A percentile compares a stretch with the other conserved stretches of the same genome.
phyloP scores from a whole-genome alignment of 768 basidiomycete genomes.

The Xanthoconium purpureum region DNA sequence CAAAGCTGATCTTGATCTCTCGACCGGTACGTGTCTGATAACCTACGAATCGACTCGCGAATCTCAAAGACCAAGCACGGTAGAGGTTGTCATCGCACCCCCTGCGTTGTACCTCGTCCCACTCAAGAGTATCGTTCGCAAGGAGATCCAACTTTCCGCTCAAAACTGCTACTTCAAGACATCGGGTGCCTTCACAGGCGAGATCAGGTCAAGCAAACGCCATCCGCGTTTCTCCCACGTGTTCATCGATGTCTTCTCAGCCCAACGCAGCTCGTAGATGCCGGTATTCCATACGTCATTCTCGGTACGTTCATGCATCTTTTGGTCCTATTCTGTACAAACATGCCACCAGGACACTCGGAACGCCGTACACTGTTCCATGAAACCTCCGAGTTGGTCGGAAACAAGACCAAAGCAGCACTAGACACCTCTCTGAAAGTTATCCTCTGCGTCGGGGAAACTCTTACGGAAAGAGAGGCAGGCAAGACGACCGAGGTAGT shows the following conservation, averaged over 20 bases:
- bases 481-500: conserved; percentile 77
- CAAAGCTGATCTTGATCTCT: conserved; percentile 70
- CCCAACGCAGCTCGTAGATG: conserved; percentile 80
- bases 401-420: conserved; percentile 82
- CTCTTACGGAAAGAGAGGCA: conserved; percentile 80
- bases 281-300: conserved; percentile 87
- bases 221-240: background rate
- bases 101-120: conserved; percentile 86
- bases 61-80: conserved; percentile 8
- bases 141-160: conserved; percentile 76
- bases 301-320: conserved; percentile 51
- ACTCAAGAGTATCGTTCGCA: conserved; percentile 56
- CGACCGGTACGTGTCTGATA: conserved; percentile 54
- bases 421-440: conserved; percentile 73
- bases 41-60: background rate
- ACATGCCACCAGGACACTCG: conserved; percentile 70
- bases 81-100: conserved; percentile 93
- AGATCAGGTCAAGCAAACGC: conserved; percentile 68
- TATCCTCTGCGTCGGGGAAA: conserved; percentile 96
- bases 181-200: conserved; percentile 93
- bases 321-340: background rate
- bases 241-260: conserved; percentile 37
- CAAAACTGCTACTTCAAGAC: conserved; percentile 88
- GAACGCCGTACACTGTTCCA: conserved; percentile 93
- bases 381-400: conserved; percentile 81